Percentiles rank a stretch among this genome's conserved stretches.
Evolutionary conservation across 1,284 basidiomycete species (phyloP).

Genomic region (Ustilago bromivora): DNA sequence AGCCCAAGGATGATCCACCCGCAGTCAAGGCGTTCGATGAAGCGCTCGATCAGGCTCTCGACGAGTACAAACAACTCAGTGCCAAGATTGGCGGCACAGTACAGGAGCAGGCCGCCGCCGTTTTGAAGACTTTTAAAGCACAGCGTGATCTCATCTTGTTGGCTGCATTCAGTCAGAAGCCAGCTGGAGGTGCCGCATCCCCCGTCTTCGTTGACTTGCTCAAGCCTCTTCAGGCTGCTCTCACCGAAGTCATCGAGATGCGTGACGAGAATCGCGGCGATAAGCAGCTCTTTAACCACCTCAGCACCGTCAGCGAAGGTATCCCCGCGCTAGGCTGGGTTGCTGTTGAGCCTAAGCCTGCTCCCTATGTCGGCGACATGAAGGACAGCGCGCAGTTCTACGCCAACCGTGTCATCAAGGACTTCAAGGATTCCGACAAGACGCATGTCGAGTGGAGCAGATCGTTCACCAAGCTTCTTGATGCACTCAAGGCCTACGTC

Average conservation of each 20-base stretch:
- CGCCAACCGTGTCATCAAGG: slow-evolving; percentile 89
- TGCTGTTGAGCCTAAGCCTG: slow-evolving; percentile 82
- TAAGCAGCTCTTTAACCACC: slow-evolving; percentile 83
- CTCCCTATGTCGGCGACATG: slow-evolving; percentile 82
- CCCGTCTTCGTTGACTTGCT: slow-evolving; percentile 77
- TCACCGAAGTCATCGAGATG: slow-evolving; percentile 81
- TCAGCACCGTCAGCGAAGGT: slow-evolving; percentile 85
- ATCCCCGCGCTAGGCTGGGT: slow-evolving; percentile 93
- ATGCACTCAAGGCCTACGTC: slow-evolving; percentile 84
- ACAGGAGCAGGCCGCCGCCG: slow-evolving; percentile 75
- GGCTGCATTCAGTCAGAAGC: slow-evolving; percentile 81
- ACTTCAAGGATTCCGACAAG: slow-evolving; percentile 86
- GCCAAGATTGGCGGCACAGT: slow-evolving; percentile 80
- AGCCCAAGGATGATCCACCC: slow-evolving; percentile 72
- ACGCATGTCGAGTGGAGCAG: slow-evolving; percentile 90
- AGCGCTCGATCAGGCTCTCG: slow-evolving; percentile 79
- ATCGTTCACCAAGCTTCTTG: slow-evolving; percentile 79
- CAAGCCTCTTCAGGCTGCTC: slow-evolving; percentile 79
- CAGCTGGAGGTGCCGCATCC: slow-evolving; percentile 74
- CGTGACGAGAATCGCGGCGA: slow-evolving; percentile 87
- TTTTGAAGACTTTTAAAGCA: slow-evolving; percentile 79
- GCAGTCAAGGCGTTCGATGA: slow-evolving; percentile 82
- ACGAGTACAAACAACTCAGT: slow-evolving; percentile 81
- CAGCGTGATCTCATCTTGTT: slow-evolving; percentile 79
- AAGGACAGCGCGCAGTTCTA: slow-evolving; percentile 92